phyloP scores from a whole-genome alignment of 2,329 filamentous ascomycete species.

The Cadophora malorum region DNA sequence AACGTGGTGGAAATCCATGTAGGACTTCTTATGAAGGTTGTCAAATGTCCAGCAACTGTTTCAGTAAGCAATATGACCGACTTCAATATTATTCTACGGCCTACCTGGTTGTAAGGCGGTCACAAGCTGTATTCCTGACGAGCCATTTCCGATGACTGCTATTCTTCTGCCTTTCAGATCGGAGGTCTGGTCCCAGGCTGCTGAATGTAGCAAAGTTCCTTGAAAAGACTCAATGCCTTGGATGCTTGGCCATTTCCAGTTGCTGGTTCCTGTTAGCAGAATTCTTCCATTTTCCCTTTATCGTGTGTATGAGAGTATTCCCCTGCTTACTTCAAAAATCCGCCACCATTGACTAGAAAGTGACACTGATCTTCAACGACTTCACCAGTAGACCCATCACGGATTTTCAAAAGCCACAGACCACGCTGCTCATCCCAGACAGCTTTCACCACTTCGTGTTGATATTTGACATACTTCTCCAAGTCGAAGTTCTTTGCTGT shows the following conservation, averaged over 20 bases:
- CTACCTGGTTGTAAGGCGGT: too few species aligned
- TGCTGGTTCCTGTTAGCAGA: conserved; percentile 32
- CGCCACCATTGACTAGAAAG: too few species aligned
- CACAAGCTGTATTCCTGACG: too few species aligned
- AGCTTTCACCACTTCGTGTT: conserved; percentile 52
- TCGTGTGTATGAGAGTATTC: too few species aligned
- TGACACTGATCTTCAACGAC: too few species aligned
- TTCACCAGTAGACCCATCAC: conserved; percentile 11
- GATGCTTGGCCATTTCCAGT: conserved; percentile 50
- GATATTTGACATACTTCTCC: conserved; percentile 57
- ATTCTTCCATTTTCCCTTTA: too few species aligned
- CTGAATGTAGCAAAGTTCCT: conserved; percentile 53
- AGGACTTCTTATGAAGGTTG: not conserved
- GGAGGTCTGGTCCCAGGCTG: conserved; percentile 48
- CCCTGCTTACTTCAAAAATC: too few species aligned
- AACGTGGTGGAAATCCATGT: not conserved
- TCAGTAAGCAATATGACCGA: conserved; percentile 20
- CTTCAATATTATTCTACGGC: too few species aligned
- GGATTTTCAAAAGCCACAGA: conserved; percentile 31
- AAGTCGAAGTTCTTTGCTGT: conserved; percentile 54
- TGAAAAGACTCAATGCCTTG: conserved; percentile 52
- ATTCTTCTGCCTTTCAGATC: conserved; percentile 36
- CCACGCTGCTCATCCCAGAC: conserved; percentile 49
- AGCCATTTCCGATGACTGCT: conserved; percentile 47
- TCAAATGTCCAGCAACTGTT: not conserved